These are phyloP conservation scores for Tylopilus rubrobrunneus DNA, from an alignment of 768 basidiomycete genomes.

Conservation along the genomic window DNA sequence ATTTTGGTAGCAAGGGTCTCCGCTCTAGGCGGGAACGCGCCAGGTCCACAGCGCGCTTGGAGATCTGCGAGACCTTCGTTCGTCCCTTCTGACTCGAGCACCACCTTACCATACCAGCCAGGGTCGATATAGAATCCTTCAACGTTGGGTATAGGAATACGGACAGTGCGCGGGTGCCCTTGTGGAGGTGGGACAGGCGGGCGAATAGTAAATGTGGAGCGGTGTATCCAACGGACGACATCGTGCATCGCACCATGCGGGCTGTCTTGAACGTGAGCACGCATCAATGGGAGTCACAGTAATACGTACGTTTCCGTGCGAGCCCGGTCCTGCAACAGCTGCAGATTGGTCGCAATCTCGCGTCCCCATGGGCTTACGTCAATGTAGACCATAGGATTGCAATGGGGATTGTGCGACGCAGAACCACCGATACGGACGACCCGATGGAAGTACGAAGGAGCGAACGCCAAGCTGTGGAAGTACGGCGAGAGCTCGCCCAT, in stretches of 20 bases:
- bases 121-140: constrained; percentile 61
- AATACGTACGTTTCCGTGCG: constrained; percentile 74
- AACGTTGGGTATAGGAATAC: constrained; percentile 51
- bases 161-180: constrained; percentile 24
- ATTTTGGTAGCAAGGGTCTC: constrained; percentile 33
- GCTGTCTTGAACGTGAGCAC: constrained; percentile 34
- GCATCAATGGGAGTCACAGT: not conserved
- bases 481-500: constrained; percentile 78
- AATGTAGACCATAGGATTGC: constrained; percentile 64
- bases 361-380: constrained; percentile 77
- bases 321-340: constrained; percentile 72
- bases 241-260: constrained; percentile 77
- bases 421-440: constrained; percentile 59
- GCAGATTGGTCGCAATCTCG: constrained; percentile 69
- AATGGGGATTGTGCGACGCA: constrained; percentile 37
- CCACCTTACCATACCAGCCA: constrained; percentile 79
- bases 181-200: constrained; percentile 38
- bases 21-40: constrained; percentile 60
- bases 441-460: constrained; percentile 87
- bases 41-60: constrained; percentile 65
- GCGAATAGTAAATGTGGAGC: constrained; percentile 69
- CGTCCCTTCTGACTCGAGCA: constrained; percentile 85
- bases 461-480: constrained; percentile 73
- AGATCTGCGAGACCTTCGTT: constrained; percentile 81
- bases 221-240: constrained; percentile 82